Percentiles rank a stretch among this genome's conserved stretches.
phyloP scores from a whole-genome alignment of 148 eudicot genomes.

The Heliosperma pusillum region DNA sequence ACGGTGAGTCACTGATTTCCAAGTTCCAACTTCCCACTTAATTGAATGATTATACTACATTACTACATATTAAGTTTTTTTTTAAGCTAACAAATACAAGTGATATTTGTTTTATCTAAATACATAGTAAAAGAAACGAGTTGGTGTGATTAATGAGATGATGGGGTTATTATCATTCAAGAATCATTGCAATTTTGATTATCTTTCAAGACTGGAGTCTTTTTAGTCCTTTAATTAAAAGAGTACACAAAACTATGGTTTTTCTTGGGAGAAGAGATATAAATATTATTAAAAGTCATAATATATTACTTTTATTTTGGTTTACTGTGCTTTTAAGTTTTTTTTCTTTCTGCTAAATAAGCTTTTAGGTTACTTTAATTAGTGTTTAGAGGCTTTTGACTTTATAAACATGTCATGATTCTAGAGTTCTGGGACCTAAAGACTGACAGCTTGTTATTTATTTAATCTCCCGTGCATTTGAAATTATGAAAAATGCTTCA shows the following conservation, averaged over 20 bases:
- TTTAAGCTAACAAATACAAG: not conserved
- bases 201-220: slow-evolving; percentile 23
- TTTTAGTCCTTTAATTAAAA: too few relatives aligned
- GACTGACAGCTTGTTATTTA: not conserved
- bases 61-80: not conserved
- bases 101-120: not conserved
- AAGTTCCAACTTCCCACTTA: not conserved
- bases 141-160: slow-evolving; percentile 23
- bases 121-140: not conserved
- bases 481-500: not conserved
- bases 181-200: slow-evolving; percentile 53
- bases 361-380: slow-evolving; percentile 7
- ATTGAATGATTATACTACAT: too few relatives aligned
- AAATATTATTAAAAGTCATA: slow-evolving; percentile 1
- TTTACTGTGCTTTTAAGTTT: not conserved
- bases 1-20: too few relatives aligned
- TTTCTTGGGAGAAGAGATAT: slow-evolving; percentile 13
- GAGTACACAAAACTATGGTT: too few relatives aligned
- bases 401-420: slow-evolving; percentile 13
- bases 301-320: not conserved
- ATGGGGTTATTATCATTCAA: slow-evolving; percentile 64
- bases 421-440: slow-evolving; percentile 16
- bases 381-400: slow-evolving; percentile 17
- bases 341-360: not conserved
- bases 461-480: not conserved